Evolutionary conservation across 1,284 basidiomycete species (phyloP).

Genomic region (Puccinia novopanici): DNA sequence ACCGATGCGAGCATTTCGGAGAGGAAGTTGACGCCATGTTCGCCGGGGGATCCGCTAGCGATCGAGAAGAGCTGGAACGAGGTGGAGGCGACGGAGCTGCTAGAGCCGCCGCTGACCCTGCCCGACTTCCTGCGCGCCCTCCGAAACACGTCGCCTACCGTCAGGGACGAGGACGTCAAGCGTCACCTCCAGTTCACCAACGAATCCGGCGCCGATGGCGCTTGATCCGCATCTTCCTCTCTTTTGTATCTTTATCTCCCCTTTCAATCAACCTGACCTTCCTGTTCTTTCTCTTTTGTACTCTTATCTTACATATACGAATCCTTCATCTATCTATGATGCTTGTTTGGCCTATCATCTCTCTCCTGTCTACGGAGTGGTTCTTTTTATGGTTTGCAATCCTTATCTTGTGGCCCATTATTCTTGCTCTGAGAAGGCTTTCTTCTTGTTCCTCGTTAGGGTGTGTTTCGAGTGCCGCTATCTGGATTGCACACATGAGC

Average conservation of each 20-base stretch:
- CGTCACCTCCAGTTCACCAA: constrained; percentile 89
- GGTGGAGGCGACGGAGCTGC: constrained; percentile 81
- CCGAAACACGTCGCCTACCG: constrained; percentile 80
- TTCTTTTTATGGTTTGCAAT: too few species aligned
- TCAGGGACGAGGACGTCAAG: constrained; percentile 83
- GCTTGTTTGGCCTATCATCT: too few species aligned
- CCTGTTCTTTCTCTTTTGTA: background rate
- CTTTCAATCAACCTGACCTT: too few species aligned
- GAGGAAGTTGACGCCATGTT: constrained; percentile 78
- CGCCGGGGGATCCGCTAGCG: constrained; percentile 83
- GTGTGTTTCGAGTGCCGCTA: too few species aligned
- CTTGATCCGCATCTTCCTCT: background rate
- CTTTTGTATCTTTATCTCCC: constrained; percentile 17
- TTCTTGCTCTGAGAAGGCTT: too few species aligned
- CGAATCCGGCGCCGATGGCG: constrained; percentile 64
- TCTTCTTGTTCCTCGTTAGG: too few species aligned
- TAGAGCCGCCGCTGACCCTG: constrained; percentile 77
- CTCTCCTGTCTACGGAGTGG: too few species aligned
- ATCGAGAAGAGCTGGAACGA: constrained; percentile 92
- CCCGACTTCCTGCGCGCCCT: constrained; percentile 85
- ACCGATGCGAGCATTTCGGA: constrained; percentile 65
- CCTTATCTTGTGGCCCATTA: too few species aligned
- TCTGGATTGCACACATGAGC: too few species aligned
- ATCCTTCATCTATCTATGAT: too few species aligned
- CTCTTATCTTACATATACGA: background rate